phyloP scores from a whole-genome alignment of 228 moss, liverwort and hornwort species.

The Sphagnum magellanicum region DNA sequence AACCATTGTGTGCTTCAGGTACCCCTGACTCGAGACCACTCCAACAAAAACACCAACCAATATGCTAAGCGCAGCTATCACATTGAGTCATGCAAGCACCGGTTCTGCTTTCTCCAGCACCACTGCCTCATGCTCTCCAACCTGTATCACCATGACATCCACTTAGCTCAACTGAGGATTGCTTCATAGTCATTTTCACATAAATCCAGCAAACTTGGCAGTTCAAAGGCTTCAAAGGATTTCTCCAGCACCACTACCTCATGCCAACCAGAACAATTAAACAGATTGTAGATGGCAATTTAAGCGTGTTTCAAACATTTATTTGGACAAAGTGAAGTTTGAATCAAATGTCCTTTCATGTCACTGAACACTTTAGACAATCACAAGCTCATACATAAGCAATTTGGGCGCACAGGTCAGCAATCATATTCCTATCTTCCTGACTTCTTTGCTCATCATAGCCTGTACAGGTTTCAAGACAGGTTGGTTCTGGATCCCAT shows the following conservation, averaged over 20 bases:
- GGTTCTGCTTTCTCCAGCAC: conserved; percentile 47
- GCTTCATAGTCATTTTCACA: neutral
- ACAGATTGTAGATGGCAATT: neutral
- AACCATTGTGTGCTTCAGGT: too few relatives aligned
- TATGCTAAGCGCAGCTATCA: neutral
- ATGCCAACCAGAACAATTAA: neutral
- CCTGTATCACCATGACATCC: conserved; percentile 28
- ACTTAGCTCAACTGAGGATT: conserved; percentile 1
- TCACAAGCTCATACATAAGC: too few relatives aligned
- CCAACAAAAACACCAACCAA: conserved; percentile 1
- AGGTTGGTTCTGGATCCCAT: neutral
- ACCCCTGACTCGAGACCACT: too few relatives aligned
- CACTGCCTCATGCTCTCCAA: conserved; percentile 48
- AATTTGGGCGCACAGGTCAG: too few relatives aligned
- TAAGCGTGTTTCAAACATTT: neutral
- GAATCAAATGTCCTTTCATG: too few relatives aligned
- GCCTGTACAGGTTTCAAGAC: neutral
- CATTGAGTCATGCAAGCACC: conserved; percentile 33
- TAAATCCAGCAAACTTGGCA: neutral
- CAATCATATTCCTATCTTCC: neutral
- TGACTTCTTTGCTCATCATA: neutral
- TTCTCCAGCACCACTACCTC: neutral
- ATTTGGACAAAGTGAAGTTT: neutral
- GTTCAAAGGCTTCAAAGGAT: neutral
- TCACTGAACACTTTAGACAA: too few relatives aligned